Evolutionary conservation across 1,284 basidiomycete genomes (phyloP).

Genomic region (Pterulicium gracile): DNA sequence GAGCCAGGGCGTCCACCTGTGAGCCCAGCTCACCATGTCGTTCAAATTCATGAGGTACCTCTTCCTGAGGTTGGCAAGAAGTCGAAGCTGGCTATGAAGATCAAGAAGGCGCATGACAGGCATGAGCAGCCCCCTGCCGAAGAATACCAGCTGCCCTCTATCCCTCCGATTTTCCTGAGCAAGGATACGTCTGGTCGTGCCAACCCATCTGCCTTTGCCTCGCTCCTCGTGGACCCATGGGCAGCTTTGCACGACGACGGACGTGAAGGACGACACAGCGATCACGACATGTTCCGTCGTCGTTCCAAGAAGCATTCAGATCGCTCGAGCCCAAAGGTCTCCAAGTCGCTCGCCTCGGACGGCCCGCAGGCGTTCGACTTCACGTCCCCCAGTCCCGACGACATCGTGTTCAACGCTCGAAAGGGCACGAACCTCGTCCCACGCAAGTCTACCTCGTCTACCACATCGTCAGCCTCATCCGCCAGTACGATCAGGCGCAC

Average conservation of each 20-base stretch:
- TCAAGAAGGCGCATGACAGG: slow-evolving; percentile 39
- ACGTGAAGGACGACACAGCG: slow-evolving; percentile 5
- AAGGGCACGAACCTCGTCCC: slow-evolving; percentile 55
- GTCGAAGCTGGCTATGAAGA: slow-evolving; percentile 63
- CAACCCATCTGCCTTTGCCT: slow-evolving; percentile 61
- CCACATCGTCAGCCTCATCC: slow-evolving; percentile 18
- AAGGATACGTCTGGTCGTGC: slow-evolving; percentile 23
- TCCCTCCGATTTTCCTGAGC: slow-evolving; percentile 46
- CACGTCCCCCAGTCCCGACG: slow-evolving; percentile 80
- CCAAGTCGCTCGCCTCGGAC: slow-evolving; percentile 13
- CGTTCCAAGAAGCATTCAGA: slow-evolving; percentile 8
- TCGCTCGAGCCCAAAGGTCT: slow-evolving; percentile 14
- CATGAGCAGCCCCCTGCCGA: slow-evolving; percentile 23
- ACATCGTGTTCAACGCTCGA: slow-evolving; percentile 70
- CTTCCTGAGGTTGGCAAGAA: slow-evolving; percentile 20
- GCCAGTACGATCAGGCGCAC: slow-evolving; percentile 10
- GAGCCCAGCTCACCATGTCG: slow-evolving; percentile 27
- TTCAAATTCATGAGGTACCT: slow-evolving; percentile 21
- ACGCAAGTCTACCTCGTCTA: slow-evolving; percentile 16
- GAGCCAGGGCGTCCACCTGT: slow-evolving; percentile 27
- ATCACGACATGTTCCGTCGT: slow-evolving; percentile 2
- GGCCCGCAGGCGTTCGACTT: slow-evolving; percentile 48
- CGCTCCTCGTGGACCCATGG: slow-evolving; percentile 47
- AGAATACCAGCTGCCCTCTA: slow-evolving; percentile 20
- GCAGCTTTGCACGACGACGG: slow-evolving; percentile 22